These are phyloP conservation scores for Pholiota conissans DNA, from an alignment of 768 basidiomycete genomes.

Conservation along the genomic window DNA sequence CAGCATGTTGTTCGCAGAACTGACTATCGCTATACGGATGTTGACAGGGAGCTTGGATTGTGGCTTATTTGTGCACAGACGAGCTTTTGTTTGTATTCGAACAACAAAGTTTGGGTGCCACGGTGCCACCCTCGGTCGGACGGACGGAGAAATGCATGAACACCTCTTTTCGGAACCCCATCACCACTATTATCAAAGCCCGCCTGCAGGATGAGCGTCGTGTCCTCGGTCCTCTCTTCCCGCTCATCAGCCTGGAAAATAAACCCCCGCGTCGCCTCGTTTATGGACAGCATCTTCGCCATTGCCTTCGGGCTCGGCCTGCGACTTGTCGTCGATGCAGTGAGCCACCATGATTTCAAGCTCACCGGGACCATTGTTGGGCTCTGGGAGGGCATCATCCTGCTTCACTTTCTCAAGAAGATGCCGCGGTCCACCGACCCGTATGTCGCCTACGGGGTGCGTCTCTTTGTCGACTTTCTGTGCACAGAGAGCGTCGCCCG, in stretches of 20 bases:
- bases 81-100: background rate
- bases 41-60: background rate
- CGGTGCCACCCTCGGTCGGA: too few species aligned
- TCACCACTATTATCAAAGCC: conserved; percentile 15
- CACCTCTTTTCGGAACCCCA: conserved; percentile 11
- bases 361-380: conserved; percentile 69
- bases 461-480: conserved; percentile 73
- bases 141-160: conserved; percentile 1
- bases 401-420: conserved; percentile 71
- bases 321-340: conserved; percentile 59
- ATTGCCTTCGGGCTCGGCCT: conserved; percentile 67
- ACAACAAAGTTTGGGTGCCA: background rate
- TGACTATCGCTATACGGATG: background rate
- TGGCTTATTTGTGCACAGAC: background rate
- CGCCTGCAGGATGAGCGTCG: conserved; percentile 28
- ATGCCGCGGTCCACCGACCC: conserved; percentile 67
- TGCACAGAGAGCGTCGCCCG: conserved; percentile 51
- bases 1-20: background rate
- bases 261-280: conserved; percentile 31
- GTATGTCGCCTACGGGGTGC: conserved; percentile 63
- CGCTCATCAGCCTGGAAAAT: conserved; percentile 29
- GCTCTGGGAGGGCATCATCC: conserved; percentile 76
- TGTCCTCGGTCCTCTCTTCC: conserved; percentile 37
- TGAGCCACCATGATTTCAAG: conserved; percentile 48
- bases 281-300: conserved; percentile 73